phyloP scores from a whole-genome alignment of 179 eudicot genomes.

The Camellia oleifera region DNA sequence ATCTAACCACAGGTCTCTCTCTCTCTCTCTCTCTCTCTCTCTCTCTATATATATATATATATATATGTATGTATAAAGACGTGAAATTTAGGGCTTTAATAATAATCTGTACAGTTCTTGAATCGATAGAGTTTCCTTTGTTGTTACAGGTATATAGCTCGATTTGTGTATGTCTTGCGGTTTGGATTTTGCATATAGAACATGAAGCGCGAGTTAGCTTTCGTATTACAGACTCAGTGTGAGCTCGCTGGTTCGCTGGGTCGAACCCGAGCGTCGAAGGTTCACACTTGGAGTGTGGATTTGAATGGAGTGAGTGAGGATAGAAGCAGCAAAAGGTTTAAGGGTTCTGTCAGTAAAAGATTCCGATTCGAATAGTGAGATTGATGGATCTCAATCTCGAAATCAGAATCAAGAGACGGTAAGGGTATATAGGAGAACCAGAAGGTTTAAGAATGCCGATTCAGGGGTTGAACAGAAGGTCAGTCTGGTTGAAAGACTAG shows the following conservation, averaged over 20 bases:
- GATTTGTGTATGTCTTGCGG: not conserved
- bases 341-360: not conserved
- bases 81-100: not conserved
- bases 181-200: not conserved
- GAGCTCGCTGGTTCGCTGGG: conserved; percentile 25
- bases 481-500: not conserved
- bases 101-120: not conserved
- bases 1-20: not conserved
- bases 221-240: conserved; percentile 26
- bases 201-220: conserved; percentile 52
- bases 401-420: conserved; percentile 7
- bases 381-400: not conserved
- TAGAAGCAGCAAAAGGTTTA: conserved; percentile 8
- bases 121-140: not conserved
- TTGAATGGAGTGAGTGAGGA: not conserved
- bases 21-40: not conserved
- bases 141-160: not conserved
- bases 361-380: conserved; percentile 6
- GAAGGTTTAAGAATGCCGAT: conserved; percentile 21
- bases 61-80: not conserved
- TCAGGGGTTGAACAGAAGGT: conserved; percentile 6
- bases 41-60: not conserved
- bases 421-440: conserved; percentile 26
- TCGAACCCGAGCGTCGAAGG: conserved; percentile 24
- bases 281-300: not conserved